phyloP scores from a whole-genome alignment of 2,329 filamentous ascomycete species.

The Ceratocystis colombiana region DNA sequence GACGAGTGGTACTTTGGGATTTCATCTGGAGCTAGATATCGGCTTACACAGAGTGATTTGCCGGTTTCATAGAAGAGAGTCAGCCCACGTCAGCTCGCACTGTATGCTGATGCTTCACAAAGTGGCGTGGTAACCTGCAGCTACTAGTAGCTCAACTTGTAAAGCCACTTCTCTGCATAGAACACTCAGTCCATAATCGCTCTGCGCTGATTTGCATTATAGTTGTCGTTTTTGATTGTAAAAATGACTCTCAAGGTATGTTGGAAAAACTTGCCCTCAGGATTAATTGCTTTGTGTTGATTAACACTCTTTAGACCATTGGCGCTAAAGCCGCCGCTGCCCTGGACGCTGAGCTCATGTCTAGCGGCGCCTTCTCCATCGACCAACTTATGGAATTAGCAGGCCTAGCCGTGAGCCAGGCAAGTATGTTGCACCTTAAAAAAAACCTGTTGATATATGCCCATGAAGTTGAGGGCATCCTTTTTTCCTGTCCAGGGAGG shows the following conservation, averaged over 20 bases:
- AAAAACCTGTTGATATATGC: background rate
- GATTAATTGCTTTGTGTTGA: background rate
- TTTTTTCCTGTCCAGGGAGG: background rate
- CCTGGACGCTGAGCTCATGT: constrained; percentile 91
- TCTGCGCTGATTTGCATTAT: too few species aligned
- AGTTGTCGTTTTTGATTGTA: too few species aligned
- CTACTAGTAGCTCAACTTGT: background rate
- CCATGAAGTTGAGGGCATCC: background rate
- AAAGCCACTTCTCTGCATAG: background rate
- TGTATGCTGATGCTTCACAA: background rate
- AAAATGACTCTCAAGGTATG: constrained; percentile 9
- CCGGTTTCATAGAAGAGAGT: background rate
- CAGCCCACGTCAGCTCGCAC: background rate
- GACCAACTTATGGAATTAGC: constrained; percentile 97
- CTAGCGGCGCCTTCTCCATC: constrained; percentile 72
- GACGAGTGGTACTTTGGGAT: too few species aligned
- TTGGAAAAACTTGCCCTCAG: background rate
- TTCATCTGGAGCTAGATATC: too few species aligned
- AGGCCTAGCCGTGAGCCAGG: constrained; percentile 85
- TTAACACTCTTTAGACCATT: constrained; percentile 53
- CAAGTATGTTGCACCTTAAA: constrained; percentile 43
- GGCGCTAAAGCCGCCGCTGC: constrained; percentile 78
- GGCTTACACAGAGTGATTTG: background rate
- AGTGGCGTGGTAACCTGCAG: background rate
- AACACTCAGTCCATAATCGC: background rate